These are phyloP conservation scores for Hypericum androsaemum DNA, from an alignment of 345 rosid species.

Conservation along the genomic window DNA sequence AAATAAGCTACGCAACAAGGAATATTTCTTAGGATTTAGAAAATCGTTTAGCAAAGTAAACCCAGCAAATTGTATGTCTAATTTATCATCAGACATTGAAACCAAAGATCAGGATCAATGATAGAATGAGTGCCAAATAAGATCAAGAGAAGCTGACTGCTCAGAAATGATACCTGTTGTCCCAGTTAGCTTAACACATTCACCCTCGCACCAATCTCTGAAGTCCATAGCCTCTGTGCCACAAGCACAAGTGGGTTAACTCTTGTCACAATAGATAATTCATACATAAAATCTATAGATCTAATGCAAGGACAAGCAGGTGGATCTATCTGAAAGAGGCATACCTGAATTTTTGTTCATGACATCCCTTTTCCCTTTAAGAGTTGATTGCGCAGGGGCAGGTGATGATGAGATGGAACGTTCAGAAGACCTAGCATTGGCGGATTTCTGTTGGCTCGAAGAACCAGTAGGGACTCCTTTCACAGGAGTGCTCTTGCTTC, in stretches of 20 bases:
- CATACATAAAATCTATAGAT: no score
- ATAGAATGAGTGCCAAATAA: background rate
- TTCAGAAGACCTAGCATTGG: constrained; percentile 36
- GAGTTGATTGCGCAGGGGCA: constrained; percentile 35
- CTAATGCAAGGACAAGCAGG: no score
- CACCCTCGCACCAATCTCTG: constrained; percentile 88
- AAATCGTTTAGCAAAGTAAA: no score
- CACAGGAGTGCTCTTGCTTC: constrained; percentile 47
- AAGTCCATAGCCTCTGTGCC: constrained; percentile 84
- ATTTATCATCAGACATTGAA: no score
- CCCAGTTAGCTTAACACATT: constrained; percentile 80
- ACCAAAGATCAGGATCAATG: no score
- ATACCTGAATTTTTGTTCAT: constrained; percentile 62
- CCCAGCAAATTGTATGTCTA: no score
- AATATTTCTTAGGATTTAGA: no score
- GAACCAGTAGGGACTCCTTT: constrained; percentile 47
- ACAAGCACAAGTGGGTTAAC: no score
- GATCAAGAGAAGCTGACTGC: background rate
- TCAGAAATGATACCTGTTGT: constrained; percentile 46
- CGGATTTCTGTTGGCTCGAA: constrained; percentile 58
- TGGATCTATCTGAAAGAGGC: background rate
- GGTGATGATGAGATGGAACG: constrained; percentile 44
- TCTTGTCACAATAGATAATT: no score
- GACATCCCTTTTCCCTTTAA: constrained; percentile 48
- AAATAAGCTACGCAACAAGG: no score